A percentile compares a stretch with the other conserved stretches of the same genome.
phyloP scores from a whole-genome alignment of 1,284 basidiomycete species.

The Trametes polyzona region DNA sequence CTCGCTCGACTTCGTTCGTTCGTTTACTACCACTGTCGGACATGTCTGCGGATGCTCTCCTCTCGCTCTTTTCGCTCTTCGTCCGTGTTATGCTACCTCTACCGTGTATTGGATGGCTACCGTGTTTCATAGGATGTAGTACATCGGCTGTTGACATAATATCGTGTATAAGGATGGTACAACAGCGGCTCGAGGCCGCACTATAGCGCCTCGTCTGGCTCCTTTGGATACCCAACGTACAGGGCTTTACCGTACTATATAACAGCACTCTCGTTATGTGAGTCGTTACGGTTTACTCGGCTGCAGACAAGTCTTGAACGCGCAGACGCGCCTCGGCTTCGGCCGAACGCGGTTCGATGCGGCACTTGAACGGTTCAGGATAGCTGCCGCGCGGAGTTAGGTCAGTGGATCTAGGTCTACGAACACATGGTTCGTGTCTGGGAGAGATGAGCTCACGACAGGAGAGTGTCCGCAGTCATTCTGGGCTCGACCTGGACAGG shows the following conservation, averaged over 20 bases:
- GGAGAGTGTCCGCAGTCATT: slow-evolving; percentile 1
- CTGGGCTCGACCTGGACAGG: slow-evolving; percentile 6
- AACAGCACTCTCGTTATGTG: too few species aligned
- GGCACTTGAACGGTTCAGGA: slow-evolving; percentile 21
- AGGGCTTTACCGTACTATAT: too few species aligned
- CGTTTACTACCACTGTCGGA: background rate
- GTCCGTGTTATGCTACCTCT: too few species aligned
- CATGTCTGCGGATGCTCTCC: background rate
- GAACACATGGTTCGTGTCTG: background rate
- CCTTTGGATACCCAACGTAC: too few species aligned
- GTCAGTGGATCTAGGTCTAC: background rate
- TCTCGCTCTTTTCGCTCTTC: background rate
- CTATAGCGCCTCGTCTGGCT: too few species aligned
- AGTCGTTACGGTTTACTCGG: slow-evolving; percentile 17
- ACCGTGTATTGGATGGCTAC: too few species aligned
- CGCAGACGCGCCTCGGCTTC: background rate
- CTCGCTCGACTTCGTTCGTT: background rate
- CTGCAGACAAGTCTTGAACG: background rate
- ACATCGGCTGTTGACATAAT: background rate
- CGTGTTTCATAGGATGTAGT: background rate
- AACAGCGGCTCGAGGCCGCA: background rate
- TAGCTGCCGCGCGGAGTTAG: background rate
- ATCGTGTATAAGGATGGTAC: slow-evolving; percentile 1
- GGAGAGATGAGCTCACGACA: slow-evolving; percentile 2
- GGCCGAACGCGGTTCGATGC: slow-evolving; percentile 15